Evolutionary conservation across 73 alveolate genomes (phyloP), one percentile per base, ranked within the genome.

Genomic region (Paraurostyla sp.): DNA sequence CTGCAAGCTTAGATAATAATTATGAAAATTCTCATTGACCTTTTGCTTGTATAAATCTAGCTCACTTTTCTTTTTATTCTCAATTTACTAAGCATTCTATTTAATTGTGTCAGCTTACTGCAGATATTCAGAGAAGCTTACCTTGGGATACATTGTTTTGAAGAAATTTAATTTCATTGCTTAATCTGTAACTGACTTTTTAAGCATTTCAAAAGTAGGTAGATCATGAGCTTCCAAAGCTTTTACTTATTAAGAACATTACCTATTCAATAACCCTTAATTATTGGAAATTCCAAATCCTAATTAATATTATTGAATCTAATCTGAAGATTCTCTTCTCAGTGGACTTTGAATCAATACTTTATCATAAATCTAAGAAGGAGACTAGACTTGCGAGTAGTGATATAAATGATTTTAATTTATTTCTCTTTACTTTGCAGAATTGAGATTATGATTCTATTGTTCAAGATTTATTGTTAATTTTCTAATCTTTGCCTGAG

Each of bases 71-170:
- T n/a, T n/a, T n/a, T n/a, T n/a, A n/a, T n/a, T n/a, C n/a, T n/a
- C n/a, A n/a, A n/a, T n/a, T n/a, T n/a, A n/a, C n/a, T n/a, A n/a
- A n/a, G n/a, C n/a, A n/a, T n/a, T n/a, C n/a, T n/a, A n/a, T n/a
- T n/a, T n/a, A n/a, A n/a, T n/a, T n/a, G n/a, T n/a, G n/a, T n/a
- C n/a, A n/a, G n/a, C n/a, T n/a, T n/a, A n/a, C n/a, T n/a, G n/a
- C n/a, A n/a, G n/a, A 20, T 52, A 52, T 52, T 52, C 69, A 52
- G 69, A 52, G 69, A 52, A 52, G 33, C 69, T 52, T 18, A 52
- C 30, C 23, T 52, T 52, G 9, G 11, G 69, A 52, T 52, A 20
- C 33, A 52, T 9, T 13, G 11, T 6, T n/a, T 52, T 52, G 23
- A 52, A 52, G 23, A 52, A 52, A 35, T n/a, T n/a, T 52, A 13